A percentile compares a stretch with the other conserved stretches of the same genome.
These are phyloP conservation scores for Nicotiana tabacum DNA, from an alignment of 257 asterid species.

Conservation along the genomic window DNA sequence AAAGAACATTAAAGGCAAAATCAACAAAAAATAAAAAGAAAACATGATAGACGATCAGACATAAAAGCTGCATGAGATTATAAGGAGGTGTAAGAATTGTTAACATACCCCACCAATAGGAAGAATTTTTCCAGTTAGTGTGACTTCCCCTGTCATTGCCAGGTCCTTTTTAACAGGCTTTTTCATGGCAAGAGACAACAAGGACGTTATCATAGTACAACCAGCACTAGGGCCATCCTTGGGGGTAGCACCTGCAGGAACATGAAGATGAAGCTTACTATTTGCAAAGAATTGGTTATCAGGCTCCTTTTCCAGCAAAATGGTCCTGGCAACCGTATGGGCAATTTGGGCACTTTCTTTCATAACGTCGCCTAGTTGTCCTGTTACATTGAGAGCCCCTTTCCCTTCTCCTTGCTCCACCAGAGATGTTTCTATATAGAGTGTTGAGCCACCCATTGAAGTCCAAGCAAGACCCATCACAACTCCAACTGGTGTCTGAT, in stretches of 20 bases:
- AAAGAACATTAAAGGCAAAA: neutral
- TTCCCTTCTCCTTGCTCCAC: constrained; percentile 92
- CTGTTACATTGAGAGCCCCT: constrained; percentile 71
- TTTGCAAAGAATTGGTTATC: constrained; percentile 58
- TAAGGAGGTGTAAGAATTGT: neutral
- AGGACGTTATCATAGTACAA: constrained; percentile 95
- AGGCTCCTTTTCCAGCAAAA: constrained; percentile 74
- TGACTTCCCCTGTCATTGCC: constrained; percentile 98
- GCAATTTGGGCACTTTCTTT: constrained; percentile 99
- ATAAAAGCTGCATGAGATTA: neutral
- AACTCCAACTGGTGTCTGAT: constrained; percentile 82
- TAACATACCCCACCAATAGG: constrained; percentile 96
- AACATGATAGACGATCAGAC: neutral
- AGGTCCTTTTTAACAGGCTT: constrained; percentile 75
- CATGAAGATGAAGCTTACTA: constrained; percentile 92
- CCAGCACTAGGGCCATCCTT: constrained; percentile 99
- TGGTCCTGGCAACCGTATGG: constrained; percentile 72
- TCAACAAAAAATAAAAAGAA: neutral
- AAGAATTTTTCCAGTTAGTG: constrained; percentile 80
- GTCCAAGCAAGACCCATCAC: constrained; percentile 99
- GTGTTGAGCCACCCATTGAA: constrained; percentile 97
- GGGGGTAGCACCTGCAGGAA: constrained; percentile 96
- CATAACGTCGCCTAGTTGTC: constrained; percentile 98
- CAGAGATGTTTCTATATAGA: constrained; percentile 70
- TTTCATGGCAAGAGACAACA: constrained; percentile 83